phyloP scores from a whole-genome alignment of 306 rosid species.

The Cucurbita maxima region DNA sequence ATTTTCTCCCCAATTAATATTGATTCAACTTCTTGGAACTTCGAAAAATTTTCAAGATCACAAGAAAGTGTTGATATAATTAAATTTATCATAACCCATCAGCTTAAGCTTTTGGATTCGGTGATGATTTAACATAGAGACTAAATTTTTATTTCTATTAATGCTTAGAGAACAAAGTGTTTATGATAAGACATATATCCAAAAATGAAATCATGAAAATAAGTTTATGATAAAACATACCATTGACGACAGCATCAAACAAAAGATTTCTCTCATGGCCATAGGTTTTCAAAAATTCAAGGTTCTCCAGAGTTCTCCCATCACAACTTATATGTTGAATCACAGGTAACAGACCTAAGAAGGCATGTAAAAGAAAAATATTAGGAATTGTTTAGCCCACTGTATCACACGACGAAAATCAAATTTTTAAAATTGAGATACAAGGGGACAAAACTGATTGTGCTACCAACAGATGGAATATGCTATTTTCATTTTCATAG shows the following conservation, averaged over 20 bases:
- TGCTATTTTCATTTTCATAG: background rate
- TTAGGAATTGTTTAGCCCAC: background rate
- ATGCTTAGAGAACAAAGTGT: too few relatives aligned
- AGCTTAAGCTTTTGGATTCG: too few relatives aligned
- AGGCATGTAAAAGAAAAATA: background rate
- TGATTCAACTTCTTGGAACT: too few relatives aligned
- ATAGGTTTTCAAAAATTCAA: constrained; percentile 35
- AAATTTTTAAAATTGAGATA: background rate
- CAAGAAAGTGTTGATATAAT: too few relatives aligned
- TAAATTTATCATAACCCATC: too few relatives aligned
- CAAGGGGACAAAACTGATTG: background rate
- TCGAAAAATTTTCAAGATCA: too few relatives aligned
- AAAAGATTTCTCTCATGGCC: constrained; percentile 23
- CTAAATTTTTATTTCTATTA: too few relatives aligned
- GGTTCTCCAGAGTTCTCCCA: constrained; percentile 42
- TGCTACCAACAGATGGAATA: background rate
- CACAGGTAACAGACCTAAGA: constrained; percentile 65
- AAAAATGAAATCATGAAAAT: constrained; percentile 5
- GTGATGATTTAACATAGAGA: too few relatives aligned
- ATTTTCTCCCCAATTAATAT: too few relatives aligned
- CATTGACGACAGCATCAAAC: constrained; percentile 53
- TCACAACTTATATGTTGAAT: constrained; percentile 46
- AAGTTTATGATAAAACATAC: constrained; percentile 25
- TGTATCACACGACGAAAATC: background rate
- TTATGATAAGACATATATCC: background rate